Evolutionary conservation across 371 early-diverging fungal genomes (phyloP).

Genomic region (Mucor lusitanicus): DNA sequence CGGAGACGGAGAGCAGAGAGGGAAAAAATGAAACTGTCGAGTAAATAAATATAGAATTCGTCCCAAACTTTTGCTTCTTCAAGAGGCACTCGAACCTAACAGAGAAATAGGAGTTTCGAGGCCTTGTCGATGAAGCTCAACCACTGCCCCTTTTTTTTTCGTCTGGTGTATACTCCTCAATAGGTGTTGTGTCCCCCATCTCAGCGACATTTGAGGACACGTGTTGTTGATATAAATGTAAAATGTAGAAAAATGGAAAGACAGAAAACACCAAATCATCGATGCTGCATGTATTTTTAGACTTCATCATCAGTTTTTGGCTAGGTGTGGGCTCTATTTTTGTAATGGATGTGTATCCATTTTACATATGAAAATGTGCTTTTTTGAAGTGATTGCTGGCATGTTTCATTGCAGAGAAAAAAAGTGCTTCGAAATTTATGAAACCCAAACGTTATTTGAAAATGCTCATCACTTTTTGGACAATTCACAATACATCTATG

Average conservation of each 20-base stretch:
- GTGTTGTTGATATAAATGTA: neutral
- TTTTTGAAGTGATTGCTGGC: neutral
- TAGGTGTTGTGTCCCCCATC: neutral
- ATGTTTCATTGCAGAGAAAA: neutral
- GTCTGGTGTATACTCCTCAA: neutral
- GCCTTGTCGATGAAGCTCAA: neutral
- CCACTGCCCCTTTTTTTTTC: neutral
- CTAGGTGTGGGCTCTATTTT: neutral
- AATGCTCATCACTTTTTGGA: neutral
- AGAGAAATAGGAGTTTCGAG: neutral
- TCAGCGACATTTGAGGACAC: neutral
- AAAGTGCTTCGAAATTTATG: neutral
- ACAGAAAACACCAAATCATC: neutral
- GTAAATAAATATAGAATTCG: neutral
- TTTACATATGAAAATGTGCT: neutral
- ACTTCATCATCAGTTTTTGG: neutral
- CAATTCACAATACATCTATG: neutral
- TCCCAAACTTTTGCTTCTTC: neutral
- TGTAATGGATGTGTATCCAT: neutral
- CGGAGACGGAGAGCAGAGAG: conserved; percentile 1
- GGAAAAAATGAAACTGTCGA: conserved; percentile 1
- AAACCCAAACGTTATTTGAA: neutral
- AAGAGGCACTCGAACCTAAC: neutral
- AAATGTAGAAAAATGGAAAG: neutral
- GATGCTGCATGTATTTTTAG: neutral